phyloP scores from a whole-genome alignment of 2,329 filamentous ascomycete genomes.

The Clathrospora elynae region DNA sequence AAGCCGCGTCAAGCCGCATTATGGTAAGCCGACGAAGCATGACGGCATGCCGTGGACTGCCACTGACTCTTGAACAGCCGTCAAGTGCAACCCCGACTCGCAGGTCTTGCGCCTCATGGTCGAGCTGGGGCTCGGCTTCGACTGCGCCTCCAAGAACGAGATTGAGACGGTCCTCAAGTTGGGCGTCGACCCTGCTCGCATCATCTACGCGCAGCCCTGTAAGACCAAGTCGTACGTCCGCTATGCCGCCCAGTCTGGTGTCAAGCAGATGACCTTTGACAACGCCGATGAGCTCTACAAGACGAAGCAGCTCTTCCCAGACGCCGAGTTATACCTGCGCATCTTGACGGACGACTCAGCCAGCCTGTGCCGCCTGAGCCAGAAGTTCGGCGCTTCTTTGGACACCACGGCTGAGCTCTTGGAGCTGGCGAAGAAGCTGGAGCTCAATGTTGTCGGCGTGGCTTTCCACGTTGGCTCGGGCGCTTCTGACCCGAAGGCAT shows the following conservation, averaged over 20 bases:
- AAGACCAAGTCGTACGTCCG: slow-evolving; percentile 98
- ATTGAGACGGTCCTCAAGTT: slow-evolving; percentile 88
- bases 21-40: slow-evolving; percentile 64
- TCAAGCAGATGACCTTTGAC: slow-evolving; percentile 99
- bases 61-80: slow-evolving; percentile 62
- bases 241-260: slow-evolving; percentile 80
- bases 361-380: slow-evolving; percentile 89
- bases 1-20: slow-evolving; percentile 91
- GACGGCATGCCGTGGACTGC: background rate
- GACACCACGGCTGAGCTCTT: slow-evolving; percentile 80
- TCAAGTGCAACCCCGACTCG: slow-evolving; percentile 98
- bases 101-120: slow-evolving; percentile 87
- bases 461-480: slow-evolving; percentile 98
- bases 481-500: slow-evolving; percentile 89
- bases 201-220: slow-evolving; percentile 99
- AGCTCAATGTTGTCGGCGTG: slow-evolving; percentile 90
- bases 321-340: slow-evolving; percentile 88
- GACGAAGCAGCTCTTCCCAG: slow-evolving; percentile 88
- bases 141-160: slow-evolving; percentile 97
- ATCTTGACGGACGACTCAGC: slow-evolving; percentile 96
- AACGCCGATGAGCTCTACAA: slow-evolving; percentile 98
- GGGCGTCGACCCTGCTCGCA: slow-evolving; percentile 83
- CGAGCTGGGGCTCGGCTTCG: slow-evolving; percentile 89
- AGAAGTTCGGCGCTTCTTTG: slow-evolving; percentile 95
- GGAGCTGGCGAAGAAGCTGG: slow-evolving; percentile 76